These are phyloP conservation scores for Phytophthora europaea DNA, from an alignment of 352 stramenopile species.

Conservation along the genomic window DNA sequence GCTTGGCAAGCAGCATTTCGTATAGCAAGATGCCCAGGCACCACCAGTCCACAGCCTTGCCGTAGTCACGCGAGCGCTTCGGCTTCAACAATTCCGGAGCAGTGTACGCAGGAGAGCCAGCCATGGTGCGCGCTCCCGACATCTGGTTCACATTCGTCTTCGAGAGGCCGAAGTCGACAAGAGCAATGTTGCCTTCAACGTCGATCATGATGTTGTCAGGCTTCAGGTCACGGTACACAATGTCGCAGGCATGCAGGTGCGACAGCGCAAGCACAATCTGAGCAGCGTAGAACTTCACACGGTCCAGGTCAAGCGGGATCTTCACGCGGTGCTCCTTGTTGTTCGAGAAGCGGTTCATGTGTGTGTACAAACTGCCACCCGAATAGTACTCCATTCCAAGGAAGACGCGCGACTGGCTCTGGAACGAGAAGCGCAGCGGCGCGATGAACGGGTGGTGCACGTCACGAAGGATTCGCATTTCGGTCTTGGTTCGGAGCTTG, in stretches of 20 bases:
- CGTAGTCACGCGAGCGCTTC: conserved; percentile 87
- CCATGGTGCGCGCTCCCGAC: conserved; percentile 87
- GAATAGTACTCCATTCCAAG: conserved; percentile 90
- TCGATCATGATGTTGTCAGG: conserved; percentile 97
- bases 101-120: conserved; percentile 84
- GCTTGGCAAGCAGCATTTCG: conserved; percentile 93
- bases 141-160: conserved; percentile 94
- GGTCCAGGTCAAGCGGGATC: conserved; percentile 79
- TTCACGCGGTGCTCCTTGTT: conserved; percentile 92
- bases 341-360: conserved; percentile 94
- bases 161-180: conserved; percentile 96
- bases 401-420: conserved; percentile 84
- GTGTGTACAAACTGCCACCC: conserved; percentile 88
- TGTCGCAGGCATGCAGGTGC: conserved; percentile 93
- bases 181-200: conserved; percentile 93
- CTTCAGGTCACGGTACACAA: conserved; percentile 97
- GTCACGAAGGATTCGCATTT: conserved; percentile 92
- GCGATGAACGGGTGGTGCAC: conserved; percentile 95
- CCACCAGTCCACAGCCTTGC: conserved; percentile 91
- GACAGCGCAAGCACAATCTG: conserved; percentile 94
- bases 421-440: conserved; percentile 89
- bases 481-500: conserved; percentile 94
- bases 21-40: conserved; percentile 92
- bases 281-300: conserved; percentile 92
- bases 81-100: conserved; percentile 85